Evolutionary conservation across 1,139 yeast genomes (phyloP).

Genomic region (Sugiyamaella japonica): DNA sequence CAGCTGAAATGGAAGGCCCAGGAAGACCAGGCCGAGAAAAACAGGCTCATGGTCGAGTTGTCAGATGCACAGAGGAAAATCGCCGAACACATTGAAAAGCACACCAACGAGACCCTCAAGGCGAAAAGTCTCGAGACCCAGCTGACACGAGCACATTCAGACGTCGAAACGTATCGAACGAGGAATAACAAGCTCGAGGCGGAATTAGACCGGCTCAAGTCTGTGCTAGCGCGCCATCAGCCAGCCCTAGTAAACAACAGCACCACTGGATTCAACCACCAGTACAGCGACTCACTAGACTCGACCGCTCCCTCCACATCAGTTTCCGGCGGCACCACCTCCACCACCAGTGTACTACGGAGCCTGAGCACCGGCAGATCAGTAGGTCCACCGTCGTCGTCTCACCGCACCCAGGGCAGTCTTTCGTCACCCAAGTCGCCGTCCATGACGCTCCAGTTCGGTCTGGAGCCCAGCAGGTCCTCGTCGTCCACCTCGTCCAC

Average conservation of each 20-base stretch:
- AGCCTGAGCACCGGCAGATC: constrained; percentile 22
- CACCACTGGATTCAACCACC: not conserved
- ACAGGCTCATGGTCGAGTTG: constrained; percentile 48
- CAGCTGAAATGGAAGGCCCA: constrained; percentile 45
- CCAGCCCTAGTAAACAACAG: constrained; percentile 5
- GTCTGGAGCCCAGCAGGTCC: constrained; percentile 23
- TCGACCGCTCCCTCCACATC: no score
- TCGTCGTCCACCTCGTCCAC: constrained; percentile 9
- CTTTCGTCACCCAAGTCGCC: constrained; percentile 28
- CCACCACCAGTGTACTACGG: constrained; percentile 15
- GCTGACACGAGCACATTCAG: constrained; percentile 57
- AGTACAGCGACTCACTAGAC: not conserved
- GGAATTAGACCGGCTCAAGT: constrained; percentile 44
- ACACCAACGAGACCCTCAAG: constrained; percentile 52
- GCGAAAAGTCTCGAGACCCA: constrained; percentile 69
- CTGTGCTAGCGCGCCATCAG: constrained; percentile 14
- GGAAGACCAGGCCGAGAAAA: constrained; percentile 49
- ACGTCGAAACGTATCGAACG: constrained; percentile 55
- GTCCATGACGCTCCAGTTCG: constrained; percentile 27
- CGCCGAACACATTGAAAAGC: constrained; percentile 51
- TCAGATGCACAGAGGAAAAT: constrained; percentile 40
- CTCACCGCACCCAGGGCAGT: constrained; percentile 7
- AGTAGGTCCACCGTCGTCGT: constrained; percentile 6
- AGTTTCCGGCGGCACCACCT: no score
- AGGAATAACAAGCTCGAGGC: constrained; percentile 54